These are phyloP conservation scores for Vaccinium corymbosum DNA, from an alignment of 148 eudicot genomes.

Conservation along the genomic window DNA sequence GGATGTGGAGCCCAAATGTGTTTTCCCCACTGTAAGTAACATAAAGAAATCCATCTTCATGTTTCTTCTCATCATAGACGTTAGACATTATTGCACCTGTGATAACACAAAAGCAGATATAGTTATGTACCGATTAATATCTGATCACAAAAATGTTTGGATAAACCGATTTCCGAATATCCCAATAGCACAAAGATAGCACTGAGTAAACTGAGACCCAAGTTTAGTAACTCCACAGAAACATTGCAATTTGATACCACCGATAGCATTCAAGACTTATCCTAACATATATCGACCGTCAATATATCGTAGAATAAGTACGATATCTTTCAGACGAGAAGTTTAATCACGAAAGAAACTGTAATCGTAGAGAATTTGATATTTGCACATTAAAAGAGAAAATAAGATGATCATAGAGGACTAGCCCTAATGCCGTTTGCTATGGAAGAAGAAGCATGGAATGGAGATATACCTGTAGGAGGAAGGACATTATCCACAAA, in stretches of 20 bases:
- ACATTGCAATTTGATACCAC: not conserved
- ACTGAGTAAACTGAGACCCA: not conserved
- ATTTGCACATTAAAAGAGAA: not conserved
- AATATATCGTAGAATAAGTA: not conserved
- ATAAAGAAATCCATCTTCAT: constrained; percentile 40
- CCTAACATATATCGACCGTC: not conserved
- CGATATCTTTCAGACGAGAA: not conserved
- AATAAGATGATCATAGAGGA: not conserved
- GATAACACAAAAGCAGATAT: not conserved
- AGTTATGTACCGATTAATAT: not conserved
- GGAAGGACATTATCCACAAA: constrained; percentile 47
- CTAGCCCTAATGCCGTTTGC: not conserved
- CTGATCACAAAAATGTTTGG: not conserved
- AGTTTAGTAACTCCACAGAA: not conserved
- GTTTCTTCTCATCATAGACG: constrained; percentile 41
- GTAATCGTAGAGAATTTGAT: not conserved
- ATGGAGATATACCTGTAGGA: constrained; percentile 31
- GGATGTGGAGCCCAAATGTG: constrained; percentile 29
- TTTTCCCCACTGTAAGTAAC: constrained; percentile 45
- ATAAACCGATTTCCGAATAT: not conserved
- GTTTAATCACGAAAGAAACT: not conserved
- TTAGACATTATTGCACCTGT: constrained; percentile 39
- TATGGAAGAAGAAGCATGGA: not conserved
- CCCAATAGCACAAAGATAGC: not conserved
- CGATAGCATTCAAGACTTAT: not conserved